phyloP scores from a whole-genome alignment of 768 basidiomycete genomes.

The Xerocomellus amylosporus region DNA sequence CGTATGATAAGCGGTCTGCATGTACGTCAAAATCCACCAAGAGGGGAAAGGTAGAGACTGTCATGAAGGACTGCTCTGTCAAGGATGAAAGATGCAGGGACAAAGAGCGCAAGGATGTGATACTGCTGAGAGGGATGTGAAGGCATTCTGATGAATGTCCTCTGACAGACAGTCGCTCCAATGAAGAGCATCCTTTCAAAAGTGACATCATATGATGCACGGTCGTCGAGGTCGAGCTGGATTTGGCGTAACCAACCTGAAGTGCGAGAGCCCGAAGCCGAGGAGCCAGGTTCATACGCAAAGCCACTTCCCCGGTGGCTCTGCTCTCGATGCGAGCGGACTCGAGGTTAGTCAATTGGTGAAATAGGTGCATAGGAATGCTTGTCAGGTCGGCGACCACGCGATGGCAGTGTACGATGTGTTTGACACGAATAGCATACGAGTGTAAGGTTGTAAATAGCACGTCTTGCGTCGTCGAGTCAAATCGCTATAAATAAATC shows the following conservation, averaged over 20 bases:
- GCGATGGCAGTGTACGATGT: constrained; percentile 22
- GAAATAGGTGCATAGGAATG: constrained; percentile 1
- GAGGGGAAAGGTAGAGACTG: constrained; percentile 36
- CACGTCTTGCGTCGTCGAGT: not conserved
- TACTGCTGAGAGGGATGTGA: constrained; percentile 31
- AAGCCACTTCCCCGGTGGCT: constrained; percentile 10
- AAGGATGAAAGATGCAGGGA: constrained; percentile 43
- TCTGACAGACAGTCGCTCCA: constrained; percentile 40
- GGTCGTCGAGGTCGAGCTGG: constrained; percentile 26
- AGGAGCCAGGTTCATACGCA: constrained; percentile 33
- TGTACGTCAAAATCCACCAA: constrained; percentile 46
- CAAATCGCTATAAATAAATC: constrained; percentile 13
- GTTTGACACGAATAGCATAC: constrained; percentile 26
- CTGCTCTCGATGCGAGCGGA: constrained; percentile 20
- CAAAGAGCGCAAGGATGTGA: constrained; percentile 36
- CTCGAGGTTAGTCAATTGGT: constrained; percentile 15
- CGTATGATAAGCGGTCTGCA: constrained; percentile 35
- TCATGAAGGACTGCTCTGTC: constrained; percentile 34
- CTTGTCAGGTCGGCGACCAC: constrained; percentile 6
- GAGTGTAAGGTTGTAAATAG: constrained; percentile 11
- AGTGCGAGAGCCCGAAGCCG: constrained; percentile 37
- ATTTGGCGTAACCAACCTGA: constrained; percentile 26
- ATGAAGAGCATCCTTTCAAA: constrained; percentile 24
- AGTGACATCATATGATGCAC: constrained; percentile 20
- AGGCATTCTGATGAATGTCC: constrained; percentile 33